These are phyloP conservation scores for Aspergillus diversus DNA, from an alignment of 495 filamentous ascomycete genomes.

Conservation along the genomic window DNA sequence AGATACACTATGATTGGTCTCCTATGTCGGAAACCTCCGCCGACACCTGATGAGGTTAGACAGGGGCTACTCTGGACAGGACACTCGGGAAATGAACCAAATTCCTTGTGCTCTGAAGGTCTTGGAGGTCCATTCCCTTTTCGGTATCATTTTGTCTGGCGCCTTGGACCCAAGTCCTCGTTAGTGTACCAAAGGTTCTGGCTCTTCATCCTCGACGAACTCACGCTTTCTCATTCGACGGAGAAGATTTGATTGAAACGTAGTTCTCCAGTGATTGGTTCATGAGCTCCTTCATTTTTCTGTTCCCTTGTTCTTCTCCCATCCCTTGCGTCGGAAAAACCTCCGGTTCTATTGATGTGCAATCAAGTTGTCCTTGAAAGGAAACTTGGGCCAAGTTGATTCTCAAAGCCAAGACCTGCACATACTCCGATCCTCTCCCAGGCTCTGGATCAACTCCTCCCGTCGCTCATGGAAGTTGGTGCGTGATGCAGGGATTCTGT, in stretches of 20 bases:
- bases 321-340: background rate
- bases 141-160: background rate
- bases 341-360: background rate
- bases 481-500: slow-evolving; percentile 3
- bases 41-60: slow-evolving; percentile 16
- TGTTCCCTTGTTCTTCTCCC: background rate
- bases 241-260: too few relatives aligned
- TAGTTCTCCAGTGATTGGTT: background rate
- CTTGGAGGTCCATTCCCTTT: background rate
- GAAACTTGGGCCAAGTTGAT: background rate
- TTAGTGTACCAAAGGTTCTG: background rate
- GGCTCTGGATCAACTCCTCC: background rate
- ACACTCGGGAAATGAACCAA: background rate
- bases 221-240: too few relatives aligned
- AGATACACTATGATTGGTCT: slow-evolving; percentile 13
- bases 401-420: background rate
- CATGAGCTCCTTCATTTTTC: background rate
- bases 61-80: slow-evolving; percentile 9
- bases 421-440: background rate
- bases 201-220: background rate
- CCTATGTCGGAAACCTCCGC: slow-evolving; percentile 16
- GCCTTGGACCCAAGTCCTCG: too few relatives aligned
- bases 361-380: background rate
- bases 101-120: background rate
- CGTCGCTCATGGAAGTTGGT: background rate